Conservation (phyloP, 2,329 filamentous ascomycete species). For the Pseudogymnoascus sp. region DNA sequence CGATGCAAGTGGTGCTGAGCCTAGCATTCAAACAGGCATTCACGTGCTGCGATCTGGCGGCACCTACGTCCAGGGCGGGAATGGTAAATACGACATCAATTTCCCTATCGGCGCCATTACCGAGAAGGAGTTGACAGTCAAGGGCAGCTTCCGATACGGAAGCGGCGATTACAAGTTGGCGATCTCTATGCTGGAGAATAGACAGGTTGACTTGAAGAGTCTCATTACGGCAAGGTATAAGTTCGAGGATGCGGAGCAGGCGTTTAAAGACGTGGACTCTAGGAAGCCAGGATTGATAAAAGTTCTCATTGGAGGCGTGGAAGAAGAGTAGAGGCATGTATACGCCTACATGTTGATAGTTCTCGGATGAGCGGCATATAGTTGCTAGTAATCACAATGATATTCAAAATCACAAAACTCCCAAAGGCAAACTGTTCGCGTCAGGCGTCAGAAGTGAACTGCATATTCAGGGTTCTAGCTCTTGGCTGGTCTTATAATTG, state of each 20-base stretch:
- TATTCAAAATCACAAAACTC: background rate
- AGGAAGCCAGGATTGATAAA: constrained; percentile 61
- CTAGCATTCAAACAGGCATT: constrained; percentile 45
- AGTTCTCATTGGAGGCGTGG: constrained; percentile 52
- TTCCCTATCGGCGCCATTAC: constrained; percentile 44
- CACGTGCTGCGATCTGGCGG: constrained; percentile 43
- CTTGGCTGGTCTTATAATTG: background rate
- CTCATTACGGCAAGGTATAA: constrained; percentile 69
- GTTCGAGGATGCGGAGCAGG: constrained; percentile 76
- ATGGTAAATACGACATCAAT: constrained; percentile 46
- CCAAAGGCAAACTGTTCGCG: background rate
- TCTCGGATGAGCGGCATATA: background rate
- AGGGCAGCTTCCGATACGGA: constrained; percentile 47
- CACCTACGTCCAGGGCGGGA: constrained; percentile 45
- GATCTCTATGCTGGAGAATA: constrained; percentile 63
- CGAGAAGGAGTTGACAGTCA: constrained; percentile 45
- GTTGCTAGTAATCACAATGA: background rate
- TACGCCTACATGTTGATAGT: background rate
- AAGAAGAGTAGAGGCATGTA: constrained; percentile 9
- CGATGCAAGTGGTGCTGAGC: constrained; percentile 46
- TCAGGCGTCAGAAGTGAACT: background rate
- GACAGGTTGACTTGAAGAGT: constrained; percentile 72
- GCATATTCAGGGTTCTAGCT: background rate
- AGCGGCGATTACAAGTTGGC: constrained; percentile 75
- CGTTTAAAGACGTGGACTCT: constrained; percentile 77